Conservation (phyloP, 2,329 filamentous ascomycete genomes). For the Diplodia intermedia region DNA sequence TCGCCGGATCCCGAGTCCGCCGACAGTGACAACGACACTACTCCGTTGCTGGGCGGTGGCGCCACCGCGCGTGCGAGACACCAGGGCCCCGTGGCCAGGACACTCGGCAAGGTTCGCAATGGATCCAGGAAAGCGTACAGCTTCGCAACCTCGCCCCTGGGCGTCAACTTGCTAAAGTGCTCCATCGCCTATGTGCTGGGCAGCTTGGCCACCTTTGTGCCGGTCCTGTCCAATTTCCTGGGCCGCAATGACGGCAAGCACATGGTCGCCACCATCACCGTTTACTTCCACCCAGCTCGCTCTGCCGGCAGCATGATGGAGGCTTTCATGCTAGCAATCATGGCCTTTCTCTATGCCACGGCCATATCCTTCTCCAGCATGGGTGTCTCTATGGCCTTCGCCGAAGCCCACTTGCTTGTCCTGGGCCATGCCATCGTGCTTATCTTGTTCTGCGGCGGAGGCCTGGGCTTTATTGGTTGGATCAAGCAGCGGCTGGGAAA, state of each 20-base stretch:
- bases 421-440: constrained; percentile 82
- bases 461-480: constrained; percentile 87
- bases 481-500: constrained; percentile 80
- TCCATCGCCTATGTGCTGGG: constrained; percentile 87
- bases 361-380: constrained; percentile 83
- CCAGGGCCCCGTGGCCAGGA: constrained; percentile 42
- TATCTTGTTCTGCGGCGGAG: constrained; percentile 82
- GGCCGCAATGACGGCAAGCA: constrained; percentile 91
- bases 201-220: constrained; percentile 84
- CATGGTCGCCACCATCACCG: constrained; percentile 89
- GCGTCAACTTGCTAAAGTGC: constrained; percentile 86
- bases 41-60: constrained; percentile 46
- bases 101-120: constrained; percentile 48
- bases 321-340: constrained; percentile 75
- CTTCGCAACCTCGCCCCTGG: constrained; percentile 75
- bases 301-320: constrained; percentile 72
- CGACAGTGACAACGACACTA: constrained; percentile 68
- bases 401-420: constrained; percentile 68
- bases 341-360: constrained; percentile 80
- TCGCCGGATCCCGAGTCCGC: constrained; percentile 66
- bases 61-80: constrained; percentile 41
- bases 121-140: constrained; percentile 54
- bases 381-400: constrained; percentile 83
- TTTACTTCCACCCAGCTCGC: constrained; percentile 91
- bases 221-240: constrained; percentile 73